Evolutionary conservation across 257 asterid species (phyloP), one percentile per base, ranked within the genome.

Genomic region (Lycium ferocissimum): DNA sequence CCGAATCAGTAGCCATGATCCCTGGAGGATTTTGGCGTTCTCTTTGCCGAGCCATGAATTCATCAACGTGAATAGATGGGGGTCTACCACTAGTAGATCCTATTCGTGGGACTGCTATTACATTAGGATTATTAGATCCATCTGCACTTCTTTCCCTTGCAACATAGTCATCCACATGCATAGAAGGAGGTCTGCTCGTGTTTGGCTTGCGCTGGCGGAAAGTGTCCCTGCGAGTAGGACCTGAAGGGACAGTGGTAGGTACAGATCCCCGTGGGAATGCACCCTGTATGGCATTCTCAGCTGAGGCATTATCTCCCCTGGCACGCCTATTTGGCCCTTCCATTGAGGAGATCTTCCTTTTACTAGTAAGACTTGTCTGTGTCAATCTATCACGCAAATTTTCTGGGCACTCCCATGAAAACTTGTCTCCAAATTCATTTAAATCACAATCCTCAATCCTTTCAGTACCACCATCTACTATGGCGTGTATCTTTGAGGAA

Each of bases 91-190:
- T 92, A 62, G 95, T 86, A 86, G 98, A 90, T 83, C 95, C 97
- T 80, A 92, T 82, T 78, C 98, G 90, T 53, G 94, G 97, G 85
- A 94, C 83, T 43, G 97, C 91, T 92, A 94, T 94, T 76, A 94
- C 98, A 85, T 93, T 95, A 75, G 97, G 90, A 85, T 85, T 93
- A 71, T 86, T 89, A 84, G 93, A 83, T 87, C 97, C 95, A 90
- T 94, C 99, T 56, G 94, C 91, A 85, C 88, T 94, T 89, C 99
- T 91, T 87, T 95, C 99, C 88, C 98, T 93, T 71, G 97, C 97
- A 84, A 95, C 99, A 89, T 94, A 95, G 92, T 94, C 99, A 89
- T 95, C 99, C 79, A 95, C 99, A 76, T 96, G 99, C 99, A 96
- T 96, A 84, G 99, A 96, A 85, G 99, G 99, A 79, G 99, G 98